phyloP scores from a whole-genome alignment of 2,329 filamentous ascomycete species.

The Hypoxylon sp. region DNA sequence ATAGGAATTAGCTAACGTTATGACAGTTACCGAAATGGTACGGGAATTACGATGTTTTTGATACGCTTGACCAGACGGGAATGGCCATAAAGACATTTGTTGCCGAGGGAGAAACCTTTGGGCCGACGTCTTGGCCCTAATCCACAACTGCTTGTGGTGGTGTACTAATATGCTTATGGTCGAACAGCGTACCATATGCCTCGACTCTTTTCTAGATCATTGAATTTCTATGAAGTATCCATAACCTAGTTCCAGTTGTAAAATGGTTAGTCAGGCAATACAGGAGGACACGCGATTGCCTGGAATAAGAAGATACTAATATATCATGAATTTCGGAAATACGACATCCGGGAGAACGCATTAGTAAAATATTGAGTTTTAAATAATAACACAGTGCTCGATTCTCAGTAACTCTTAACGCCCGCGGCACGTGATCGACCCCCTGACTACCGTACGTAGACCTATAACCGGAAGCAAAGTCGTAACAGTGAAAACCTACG shows the following conservation, averaged over 20 bases:
- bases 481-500: background rate
- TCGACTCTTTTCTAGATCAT: background rate
- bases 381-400: background rate
- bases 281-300: background rate
- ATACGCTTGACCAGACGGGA: slow-evolving; percentile 63
- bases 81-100: slow-evolving; percentile 62
- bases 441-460: background rate
- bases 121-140: slow-evolving; percentile 65
- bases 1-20: no score
- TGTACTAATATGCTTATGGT: background rate
- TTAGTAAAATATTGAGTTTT: background rate
- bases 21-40: slow-evolving; percentile 70
- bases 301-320: background rate
- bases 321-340: background rate
- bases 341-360: background rate
- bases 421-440: background rate
- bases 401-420: background rate
- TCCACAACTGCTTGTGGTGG: background rate
- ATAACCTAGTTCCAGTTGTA: background rate
- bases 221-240: background rate
- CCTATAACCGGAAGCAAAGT: background rate
- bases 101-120: slow-evolving; percentile 64
- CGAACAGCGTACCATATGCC: background rate
- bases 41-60: slow-evolving; percentile 66
- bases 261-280: background rate